Evolutionary conservation across 116 monocot species (phyloP).

Genomic region (Phalaenopsis hybrid): DNA sequence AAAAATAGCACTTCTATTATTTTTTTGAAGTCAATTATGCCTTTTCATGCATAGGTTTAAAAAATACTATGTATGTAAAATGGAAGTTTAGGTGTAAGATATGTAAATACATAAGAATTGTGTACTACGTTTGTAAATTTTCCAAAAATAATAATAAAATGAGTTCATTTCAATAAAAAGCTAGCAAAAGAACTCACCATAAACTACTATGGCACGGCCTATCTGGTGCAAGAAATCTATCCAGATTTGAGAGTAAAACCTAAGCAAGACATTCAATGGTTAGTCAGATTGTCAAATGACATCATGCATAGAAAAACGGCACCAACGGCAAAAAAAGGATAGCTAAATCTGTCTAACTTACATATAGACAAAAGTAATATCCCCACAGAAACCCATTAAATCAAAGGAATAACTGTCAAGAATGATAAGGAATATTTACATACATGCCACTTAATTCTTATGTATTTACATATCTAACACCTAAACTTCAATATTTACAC

Average conservation of each 20-base stretch:
- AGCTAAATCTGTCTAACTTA: background rate
- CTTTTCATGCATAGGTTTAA: no score
- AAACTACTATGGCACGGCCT: constrained; percentile 77
- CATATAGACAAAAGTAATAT: background rate
- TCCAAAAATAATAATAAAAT: no score
- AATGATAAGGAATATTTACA: no score
- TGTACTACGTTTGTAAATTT: no score
- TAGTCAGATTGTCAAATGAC: background rate
- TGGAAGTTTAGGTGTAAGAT: no score
- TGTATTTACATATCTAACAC: no score
- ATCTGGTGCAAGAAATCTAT: constrained; percentile 74
- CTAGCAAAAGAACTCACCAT: constrained; percentile 49
- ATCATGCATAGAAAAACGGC: constrained; percentile 2
- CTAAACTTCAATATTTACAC: no score
- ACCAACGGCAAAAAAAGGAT: background rate
- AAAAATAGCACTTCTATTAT: no score
- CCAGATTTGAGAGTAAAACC: constrained; percentile 79
- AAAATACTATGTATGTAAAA: no score
- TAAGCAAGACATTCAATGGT: constrained; percentile 20
- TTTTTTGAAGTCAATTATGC: no score
- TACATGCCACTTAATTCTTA: no score
- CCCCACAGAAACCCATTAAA: background rate
- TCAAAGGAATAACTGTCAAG: background rate
- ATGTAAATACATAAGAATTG: no score
- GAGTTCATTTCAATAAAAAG: background rate